Evolutionary conservation across 345 rosid genomes (phyloP).

Genomic region (Dipteronia sinensis): DNA sequence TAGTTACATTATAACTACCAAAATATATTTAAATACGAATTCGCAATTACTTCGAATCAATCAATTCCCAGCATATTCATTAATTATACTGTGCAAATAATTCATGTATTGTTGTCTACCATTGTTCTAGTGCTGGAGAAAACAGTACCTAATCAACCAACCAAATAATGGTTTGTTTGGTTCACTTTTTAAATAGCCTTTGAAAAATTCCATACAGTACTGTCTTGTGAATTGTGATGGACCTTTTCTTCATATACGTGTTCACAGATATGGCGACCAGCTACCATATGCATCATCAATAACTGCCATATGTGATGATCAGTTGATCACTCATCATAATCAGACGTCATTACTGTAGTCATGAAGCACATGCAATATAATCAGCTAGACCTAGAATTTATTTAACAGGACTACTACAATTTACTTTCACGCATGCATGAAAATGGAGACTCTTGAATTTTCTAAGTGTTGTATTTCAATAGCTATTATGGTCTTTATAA

Average conservation of each 20-base stretch:
- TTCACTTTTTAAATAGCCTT: not conserved
- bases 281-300: not conserved
- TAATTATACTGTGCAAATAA: not conserved
- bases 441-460: slow-evolving; percentile 4
- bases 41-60: not conserved
- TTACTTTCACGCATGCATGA: not conserved
- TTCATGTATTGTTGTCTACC: not conserved
- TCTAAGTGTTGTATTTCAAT: not conserved
- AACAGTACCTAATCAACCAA: not conserved
- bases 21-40: no score
- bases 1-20: no score
- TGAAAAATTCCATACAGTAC: not conserved
- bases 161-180: not conserved
- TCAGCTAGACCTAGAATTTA: not conserved
- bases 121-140: no score
- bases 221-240: not conserved
- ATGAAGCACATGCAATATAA: no score
- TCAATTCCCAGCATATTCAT: not conserved
- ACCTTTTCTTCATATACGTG: not conserved
- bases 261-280: slow-evolving; percentile 13
- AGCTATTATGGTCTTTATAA: not conserved
- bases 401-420: slow-evolving; percentile 3
- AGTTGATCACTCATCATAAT: no score
- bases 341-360: no score
- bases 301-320: no score